A percentile compares a stretch with the other conserved stretches of the same genome.
phyloP scores from a whole-genome alignment of 163 green algal species.

The Prototheca wickerhamii region DNA sequence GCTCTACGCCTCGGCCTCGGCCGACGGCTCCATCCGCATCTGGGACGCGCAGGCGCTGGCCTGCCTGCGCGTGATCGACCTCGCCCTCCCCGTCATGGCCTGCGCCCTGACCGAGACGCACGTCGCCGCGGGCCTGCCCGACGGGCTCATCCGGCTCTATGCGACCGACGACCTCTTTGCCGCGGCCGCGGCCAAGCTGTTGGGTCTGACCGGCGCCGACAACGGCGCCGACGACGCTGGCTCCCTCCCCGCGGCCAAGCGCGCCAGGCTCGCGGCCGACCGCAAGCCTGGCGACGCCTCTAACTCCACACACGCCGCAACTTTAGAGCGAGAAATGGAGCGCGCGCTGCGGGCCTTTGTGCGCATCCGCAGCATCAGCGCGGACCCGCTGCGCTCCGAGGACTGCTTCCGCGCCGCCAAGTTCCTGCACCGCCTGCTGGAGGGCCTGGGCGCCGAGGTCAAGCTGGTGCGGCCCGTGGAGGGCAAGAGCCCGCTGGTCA shows the following conservation, averaged over 20 bases:
- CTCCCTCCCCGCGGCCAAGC: not conserved
- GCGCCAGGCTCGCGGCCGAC: not conserved
- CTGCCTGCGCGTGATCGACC: conserved; percentile 39
- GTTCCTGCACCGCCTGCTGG: conserved; percentile 76
- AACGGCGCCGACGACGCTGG: not conserved
- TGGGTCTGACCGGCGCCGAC: conserved; percentile 4
- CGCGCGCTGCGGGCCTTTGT: conserved; percentile 66
- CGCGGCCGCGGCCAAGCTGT: not conserved
- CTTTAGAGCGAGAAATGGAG: conserved; percentile 51
- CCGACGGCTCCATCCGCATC: conserved; percentile 67
- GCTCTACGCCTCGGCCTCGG: conserved; percentile 55
- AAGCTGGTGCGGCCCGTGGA: conserved; percentile 51
- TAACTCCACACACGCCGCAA: not conserved
- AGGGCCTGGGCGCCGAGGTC: conserved; percentile 73
- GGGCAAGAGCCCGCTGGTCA: conserved; percentile 76
- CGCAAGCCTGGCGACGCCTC: not conserved
- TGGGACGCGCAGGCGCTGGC: conserved; percentile 47
- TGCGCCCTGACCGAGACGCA: conserved; percentile 15
- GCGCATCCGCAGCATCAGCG: conserved; percentile 56
- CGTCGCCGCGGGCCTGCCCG: conserved; percentile 11
- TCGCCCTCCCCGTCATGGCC: conserved; percentile 9
- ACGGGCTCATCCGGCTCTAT: conserved; percentile 30
- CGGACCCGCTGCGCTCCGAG: conserved; percentile 44
- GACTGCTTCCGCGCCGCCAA: conserved; percentile 83
- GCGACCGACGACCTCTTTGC: conserved; percentile 16